phyloP scores from a whole-genome alignment of 1,284 basidiomycete genomes.

The Amylostereum areolatum region DNA sequence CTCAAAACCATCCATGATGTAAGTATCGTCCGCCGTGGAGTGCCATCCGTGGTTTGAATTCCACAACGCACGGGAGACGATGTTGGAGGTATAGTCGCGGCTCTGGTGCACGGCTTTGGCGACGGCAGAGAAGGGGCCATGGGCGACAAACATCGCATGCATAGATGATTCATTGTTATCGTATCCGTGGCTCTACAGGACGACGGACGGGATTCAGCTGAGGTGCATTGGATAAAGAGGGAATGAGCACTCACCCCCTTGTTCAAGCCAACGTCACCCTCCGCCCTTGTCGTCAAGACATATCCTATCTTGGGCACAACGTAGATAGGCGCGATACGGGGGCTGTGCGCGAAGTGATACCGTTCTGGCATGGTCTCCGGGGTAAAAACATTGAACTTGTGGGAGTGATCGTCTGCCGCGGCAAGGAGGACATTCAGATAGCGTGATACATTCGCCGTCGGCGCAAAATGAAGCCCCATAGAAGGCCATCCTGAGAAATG shows the following conservation, averaged over 20 bases:
- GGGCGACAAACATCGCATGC: slow-evolving; percentile 87
- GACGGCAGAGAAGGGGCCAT: slow-evolving; percentile 75
- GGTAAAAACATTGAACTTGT: slow-evolving; percentile 76
- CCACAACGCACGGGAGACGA: slow-evolving; percentile 22
- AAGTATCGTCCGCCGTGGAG: slow-evolving; percentile 54
- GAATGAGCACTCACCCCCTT: slow-evolving; percentile 59
- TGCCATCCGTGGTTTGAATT: slow-evolving; percentile 56
- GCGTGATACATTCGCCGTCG: slow-evolving; percentile 47
- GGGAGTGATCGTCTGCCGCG: slow-evolving; percentile 42
- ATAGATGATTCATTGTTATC: slow-evolving; percentile 74
- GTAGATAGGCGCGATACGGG: slow-evolving; percentile 84
- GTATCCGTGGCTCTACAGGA: slow-evolving; percentile 70
- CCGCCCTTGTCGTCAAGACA: slow-evolving; percentile 53
- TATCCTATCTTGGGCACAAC: slow-evolving; percentile 78
- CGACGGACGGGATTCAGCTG: neutral
- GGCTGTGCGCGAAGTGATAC: slow-evolving; percentile 69
- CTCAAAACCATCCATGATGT: slow-evolving; percentile 73
- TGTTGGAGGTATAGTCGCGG: slow-evolving; percentile 13
- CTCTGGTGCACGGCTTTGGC: slow-evolving; percentile 50
- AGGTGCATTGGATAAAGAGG: neutral
- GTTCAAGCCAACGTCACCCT: slow-evolving; percentile 60
- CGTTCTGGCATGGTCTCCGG: slow-evolving; percentile 75
- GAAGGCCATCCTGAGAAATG: slow-evolving; percentile 65
- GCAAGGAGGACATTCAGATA: slow-evolving; percentile 50
- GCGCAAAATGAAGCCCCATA: slow-evolving; percentile 73